Evolutionary conservation across 2,329 filamentous ascomycete species (phyloP).

Genomic region (Trichoderma sp.): DNA sequence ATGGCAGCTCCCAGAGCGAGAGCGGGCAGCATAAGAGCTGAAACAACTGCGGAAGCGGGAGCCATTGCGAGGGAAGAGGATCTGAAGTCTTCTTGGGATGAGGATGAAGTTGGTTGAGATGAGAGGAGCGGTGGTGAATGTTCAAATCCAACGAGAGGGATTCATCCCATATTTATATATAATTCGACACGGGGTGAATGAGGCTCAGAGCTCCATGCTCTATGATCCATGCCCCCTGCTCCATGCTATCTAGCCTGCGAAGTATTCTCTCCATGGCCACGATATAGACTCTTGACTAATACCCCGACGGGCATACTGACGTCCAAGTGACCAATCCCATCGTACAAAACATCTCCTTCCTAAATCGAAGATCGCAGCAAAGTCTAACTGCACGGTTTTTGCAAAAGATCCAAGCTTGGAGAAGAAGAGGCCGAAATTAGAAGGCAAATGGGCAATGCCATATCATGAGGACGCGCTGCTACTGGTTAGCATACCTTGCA

Average conservation of each 20-base stretch:
- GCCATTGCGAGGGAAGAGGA: neutral
- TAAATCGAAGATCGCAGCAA: constrained; percentile 3
- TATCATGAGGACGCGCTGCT: neutral
- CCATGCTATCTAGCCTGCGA: neutral
- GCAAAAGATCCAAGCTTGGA: constrained; percentile 25
- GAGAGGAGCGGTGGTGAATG: constrained; percentile 16
- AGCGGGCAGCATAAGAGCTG: constrained; percentile 24
- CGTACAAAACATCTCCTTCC: constrained; percentile 22
- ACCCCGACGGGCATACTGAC: constrained; percentile 5
- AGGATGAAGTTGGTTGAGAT: neutral
- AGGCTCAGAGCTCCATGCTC: neutral
- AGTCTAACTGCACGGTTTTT: neutral
- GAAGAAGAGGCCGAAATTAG: constrained; percentile 12
- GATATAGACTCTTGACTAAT: neutral
- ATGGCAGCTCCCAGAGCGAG: constrained; percentile 26
- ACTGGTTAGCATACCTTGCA: constrained; percentile 9
- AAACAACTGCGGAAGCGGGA: constrained; percentile 8
- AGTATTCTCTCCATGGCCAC: neutral
- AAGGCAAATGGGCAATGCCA: constrained; percentile 12
- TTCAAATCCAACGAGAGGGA: neutral
- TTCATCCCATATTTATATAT: constrained; percentile 3
- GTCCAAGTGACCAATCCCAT: neutral
- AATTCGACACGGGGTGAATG: neutral
- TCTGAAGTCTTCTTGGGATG: neutral
- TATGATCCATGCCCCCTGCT: neutral